These are phyloP conservation scores for Spathaspora hagerdaliae DNA, from an alignment of 805 yeast species.

Conservation along the genomic window DNA sequence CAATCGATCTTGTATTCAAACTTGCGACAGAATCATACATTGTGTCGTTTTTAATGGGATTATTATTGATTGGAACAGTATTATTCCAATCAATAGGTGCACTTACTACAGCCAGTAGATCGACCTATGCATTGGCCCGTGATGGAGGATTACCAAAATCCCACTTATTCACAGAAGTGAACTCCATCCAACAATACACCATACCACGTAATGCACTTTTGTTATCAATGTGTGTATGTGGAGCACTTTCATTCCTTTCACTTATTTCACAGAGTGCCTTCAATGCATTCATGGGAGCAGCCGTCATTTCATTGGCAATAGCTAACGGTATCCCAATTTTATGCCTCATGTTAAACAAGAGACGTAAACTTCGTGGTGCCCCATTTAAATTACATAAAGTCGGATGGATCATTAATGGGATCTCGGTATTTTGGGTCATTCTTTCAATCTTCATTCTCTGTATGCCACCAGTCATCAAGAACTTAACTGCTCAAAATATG, in stretches of 20 bases:
- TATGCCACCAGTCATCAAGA: conserved; percentile 59
- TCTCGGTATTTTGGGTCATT: conserved; percentile 58
- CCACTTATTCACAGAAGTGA: conserved; percentile 62
- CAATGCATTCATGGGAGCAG: conserved; percentile 80
- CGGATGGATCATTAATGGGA: conserved; percentile 60
- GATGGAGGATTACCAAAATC: conserved; percentile 75
- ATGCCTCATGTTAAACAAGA: conserved; percentile 53
- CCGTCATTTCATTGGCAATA: conserved; percentile 68
- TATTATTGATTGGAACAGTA: conserved; percentile 65
- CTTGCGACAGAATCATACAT: conserved; percentile 63
- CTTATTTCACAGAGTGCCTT: conserved; percentile 70
- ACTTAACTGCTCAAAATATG: conserved; percentile 40
- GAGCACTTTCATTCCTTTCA: conserved; percentile 59
- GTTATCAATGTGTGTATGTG: conserved; percentile 60
- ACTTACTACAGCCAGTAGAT: conserved; percentile 75
- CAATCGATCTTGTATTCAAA: conserved; percentile 74
- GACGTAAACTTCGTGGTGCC: conserved; percentile 63
- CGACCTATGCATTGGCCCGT: conserved; percentile 78
- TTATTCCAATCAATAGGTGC: conserved; percentile 77
- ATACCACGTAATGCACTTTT: conserved; percentile 71
- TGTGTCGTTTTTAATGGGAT: conserved; percentile 64
- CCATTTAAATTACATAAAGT: conserved; percentile 58
- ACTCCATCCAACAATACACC: conserved; percentile 48
- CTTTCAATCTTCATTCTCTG: conserved; percentile 61
- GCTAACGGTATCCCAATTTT: conserved; percentile 76